These are phyloP conservation scores for Trichoderma atrobrunneum DNA, from an alignment of 2,329 filamentous ascomycete genomes.

Conservation along the genomic window DNA sequence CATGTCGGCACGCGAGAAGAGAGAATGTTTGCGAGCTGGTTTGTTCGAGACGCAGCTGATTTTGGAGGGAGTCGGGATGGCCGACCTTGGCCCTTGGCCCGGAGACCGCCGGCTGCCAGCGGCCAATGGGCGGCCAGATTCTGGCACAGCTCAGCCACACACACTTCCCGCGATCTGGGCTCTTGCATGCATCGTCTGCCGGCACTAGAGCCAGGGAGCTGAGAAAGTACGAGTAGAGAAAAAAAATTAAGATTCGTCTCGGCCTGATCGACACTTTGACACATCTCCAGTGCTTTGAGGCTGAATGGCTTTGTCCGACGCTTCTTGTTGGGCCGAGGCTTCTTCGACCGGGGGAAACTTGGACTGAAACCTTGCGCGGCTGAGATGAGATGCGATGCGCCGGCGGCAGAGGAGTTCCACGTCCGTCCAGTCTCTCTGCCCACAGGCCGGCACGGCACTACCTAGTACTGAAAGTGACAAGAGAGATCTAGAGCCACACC, in stretches of 20 bases:
- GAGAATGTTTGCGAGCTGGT: background rate
- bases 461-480: background rate
- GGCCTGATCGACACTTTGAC: conserved; percentile 9
- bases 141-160: conserved; percentile 10
- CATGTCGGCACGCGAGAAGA: background rate
- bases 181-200: conserved; percentile 4
- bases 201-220: conserved; percentile 6
- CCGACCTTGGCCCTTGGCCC: conserved; percentile 1
- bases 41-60: background rate
- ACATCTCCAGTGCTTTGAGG: background rate
- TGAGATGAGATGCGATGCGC: conserved; percentile 2
- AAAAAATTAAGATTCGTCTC: background rate
- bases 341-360: background rate
- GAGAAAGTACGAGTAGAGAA: background rate
- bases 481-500: conserved; percentile 9
- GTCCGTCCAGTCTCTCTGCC: background rate
- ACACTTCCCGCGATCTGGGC: conserved; percentile 6
- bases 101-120: conserved; percentile 6
- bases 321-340: background rate
- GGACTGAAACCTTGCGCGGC: background rate
- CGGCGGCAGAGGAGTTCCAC: background rate
- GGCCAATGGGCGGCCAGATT: background rate
- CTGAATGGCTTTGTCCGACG: background rate
- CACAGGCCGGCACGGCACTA: background rate
- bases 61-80: background rate